Conservation (phyloP, 345 rosid genomes). For the Streptanthus diversifolius region DNA sequence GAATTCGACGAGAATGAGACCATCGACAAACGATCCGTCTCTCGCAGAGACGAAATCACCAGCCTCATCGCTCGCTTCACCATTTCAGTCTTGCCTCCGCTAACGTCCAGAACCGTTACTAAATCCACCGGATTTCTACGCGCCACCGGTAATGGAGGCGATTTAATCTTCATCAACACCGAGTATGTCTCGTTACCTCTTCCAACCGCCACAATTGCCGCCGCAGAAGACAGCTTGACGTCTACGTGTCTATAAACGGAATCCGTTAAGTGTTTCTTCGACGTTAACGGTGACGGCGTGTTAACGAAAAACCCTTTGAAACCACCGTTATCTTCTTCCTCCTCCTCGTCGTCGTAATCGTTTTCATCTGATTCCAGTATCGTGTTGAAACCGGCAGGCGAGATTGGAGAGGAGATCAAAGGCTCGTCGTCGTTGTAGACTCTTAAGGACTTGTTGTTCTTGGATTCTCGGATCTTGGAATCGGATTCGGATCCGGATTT, state of each 20-base stretch:
- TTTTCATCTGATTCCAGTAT: constrained; percentile 78
- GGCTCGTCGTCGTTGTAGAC: constrained; percentile 87
- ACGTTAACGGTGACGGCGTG: constrained; percentile 29
- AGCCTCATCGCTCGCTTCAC: constrained; percentile 64
- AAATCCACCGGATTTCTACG: constrained; percentile 65
- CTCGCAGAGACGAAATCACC: constrained; percentile 53
- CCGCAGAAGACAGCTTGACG: constrained; percentile 54
- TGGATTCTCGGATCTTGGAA: constrained; percentile 19
- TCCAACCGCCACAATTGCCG: constrained; percentile 61
- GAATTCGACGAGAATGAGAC: constrained; percentile 71
- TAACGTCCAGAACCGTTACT: constrained; percentile 71
- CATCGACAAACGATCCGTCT: constrained; percentile 74
- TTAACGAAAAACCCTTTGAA: constrained; percentile 61
- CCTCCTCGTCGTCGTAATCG: constrained; percentile 36
- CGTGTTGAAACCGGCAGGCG: constrained; percentile 55
- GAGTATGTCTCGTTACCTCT: constrained; percentile 53
- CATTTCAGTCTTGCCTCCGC: constrained; percentile 47
- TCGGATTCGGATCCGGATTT: constrained; percentile 26
- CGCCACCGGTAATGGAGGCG: constrained; percentile 40
- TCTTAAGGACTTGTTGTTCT: constrained; percentile 39
- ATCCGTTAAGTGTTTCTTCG: not conserved
- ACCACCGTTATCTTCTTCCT: constrained; percentile 33
- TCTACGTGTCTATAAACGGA: constrained; percentile 38
- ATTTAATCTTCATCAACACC: constrained; percentile 55
- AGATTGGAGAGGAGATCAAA: constrained; percentile 55